These are phyloP conservation scores for Penicillium sp. DNA, from an alignment of 2,329 filamentous ascomycete genomes.

Conservation along the genomic window DNA sequence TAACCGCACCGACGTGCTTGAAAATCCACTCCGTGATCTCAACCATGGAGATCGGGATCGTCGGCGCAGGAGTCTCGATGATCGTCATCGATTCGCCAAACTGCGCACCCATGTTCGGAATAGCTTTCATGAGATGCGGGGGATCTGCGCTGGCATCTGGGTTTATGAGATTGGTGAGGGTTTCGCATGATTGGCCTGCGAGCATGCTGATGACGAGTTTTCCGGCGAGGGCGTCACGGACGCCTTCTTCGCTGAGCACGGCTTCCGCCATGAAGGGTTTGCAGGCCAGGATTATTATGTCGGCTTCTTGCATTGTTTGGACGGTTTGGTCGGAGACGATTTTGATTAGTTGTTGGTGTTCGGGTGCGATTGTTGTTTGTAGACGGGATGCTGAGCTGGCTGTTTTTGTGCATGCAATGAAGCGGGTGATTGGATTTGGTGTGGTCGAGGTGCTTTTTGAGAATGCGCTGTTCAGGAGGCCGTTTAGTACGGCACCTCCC, in stretches of 20 bases:
- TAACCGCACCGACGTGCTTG: slow-evolving; percentile 47
- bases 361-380: slow-evolving; percentile 22
- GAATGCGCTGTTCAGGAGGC: slow-evolving; percentile 27
- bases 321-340: slow-evolving; percentile 35
- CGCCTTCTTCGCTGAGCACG: slow-evolving; percentile 35
- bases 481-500: slow-evolving; percentile 35
- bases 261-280: slow-evolving; percentile 45
- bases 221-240: slow-evolving; percentile 38
- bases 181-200: slow-evolving; percentile 44
- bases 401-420: slow-evolving; percentile 43
- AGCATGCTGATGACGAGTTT: slow-evolving; percentile 52
- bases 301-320: slow-evolving; percentile 32
- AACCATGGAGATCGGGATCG: slow-evolving; percentile 40
- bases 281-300: slow-evolving; percentile 46
- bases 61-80: slow-evolving; percentile 45
- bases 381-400: slow-evolving; percentile 34
- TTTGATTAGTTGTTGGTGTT: slow-evolving; percentile 30
- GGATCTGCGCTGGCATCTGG: not conserved
- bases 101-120: slow-evolving; percentile 47
- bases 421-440: slow-evolving; percentile 18
- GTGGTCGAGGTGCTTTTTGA: not conserved
- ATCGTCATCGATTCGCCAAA: slow-evolving; percentile 49
- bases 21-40: slow-evolving; percentile 47
- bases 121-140: slow-evolving; percentile 38
- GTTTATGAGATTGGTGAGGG: slow-evolving; percentile 16